Evolutionary conservation across 2,329 filamentous ascomycete genomes (phyloP), one percentile per base, ranked within the genome.

Genomic region (Pyrenophora tritici-repentis): DNA sequence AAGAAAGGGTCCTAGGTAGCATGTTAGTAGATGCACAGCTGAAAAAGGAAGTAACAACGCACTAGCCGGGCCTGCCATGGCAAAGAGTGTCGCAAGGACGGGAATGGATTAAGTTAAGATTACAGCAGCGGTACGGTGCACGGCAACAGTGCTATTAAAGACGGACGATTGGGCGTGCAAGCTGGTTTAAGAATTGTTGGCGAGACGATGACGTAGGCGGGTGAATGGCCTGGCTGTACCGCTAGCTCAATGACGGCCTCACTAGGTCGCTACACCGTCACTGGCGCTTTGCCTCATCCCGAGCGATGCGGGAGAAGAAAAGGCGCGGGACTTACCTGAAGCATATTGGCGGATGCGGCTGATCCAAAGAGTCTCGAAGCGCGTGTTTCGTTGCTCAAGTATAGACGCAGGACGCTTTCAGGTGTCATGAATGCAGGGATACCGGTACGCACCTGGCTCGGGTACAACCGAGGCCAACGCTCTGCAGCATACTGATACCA

Each of bases 1-100:
- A 65, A 86, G 73, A 40, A 80, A 49, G 48, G 81, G 79, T 66
- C 84, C 84, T 86, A 65, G 1, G 18, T 10, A 17, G 18, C 13
- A 14, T 22, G 37, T 33, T 45, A 53, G 53, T 34, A 35, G 38
- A 14, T 33, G 18, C 14, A 14, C 45, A n/a, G 42, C n/a, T 10
- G 24, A 45, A 34, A 32, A 29, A 22, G 42, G 24, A 66, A 59
- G 42, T 16, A 48, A 45, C 26, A 4, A 48, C 59, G 4, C 42
- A 61, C 59, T 55, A 49, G 59, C 44, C 38, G 55, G 54, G 46
- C 56, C 59, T 17, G 55, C 55, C 59, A 61, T 61, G 39, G 33
- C 44, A 29, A 33, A 18, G 32, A 14, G 18, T 26, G 17, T 37
- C 35, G 35, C 34, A 41, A 33, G 42, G 38, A 26, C n/a, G 12